Evolutionary conservation across 176 grass and related monocot genomes (phyloP).

Genomic region (Triticum turgidum): DNA sequence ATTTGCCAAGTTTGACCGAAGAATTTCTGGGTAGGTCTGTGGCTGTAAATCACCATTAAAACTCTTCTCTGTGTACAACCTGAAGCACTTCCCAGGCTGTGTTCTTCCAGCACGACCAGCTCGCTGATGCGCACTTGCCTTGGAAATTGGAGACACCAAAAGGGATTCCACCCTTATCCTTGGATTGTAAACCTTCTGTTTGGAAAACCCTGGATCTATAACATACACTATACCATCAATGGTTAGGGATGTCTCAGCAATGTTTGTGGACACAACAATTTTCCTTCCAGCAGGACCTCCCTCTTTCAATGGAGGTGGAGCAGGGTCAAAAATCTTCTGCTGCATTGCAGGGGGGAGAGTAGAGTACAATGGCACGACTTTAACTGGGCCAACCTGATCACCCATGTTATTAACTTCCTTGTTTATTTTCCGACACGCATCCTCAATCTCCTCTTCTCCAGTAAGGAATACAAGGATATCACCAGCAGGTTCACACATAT

Average conservation of each 20-base stretch:
- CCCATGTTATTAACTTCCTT: constrained; percentile 94
- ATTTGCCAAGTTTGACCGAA: constrained; percentile 90
- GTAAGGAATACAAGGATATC: constrained; percentile 99
- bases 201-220: constrained; percentile 96
- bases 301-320: constrained; percentile 62
- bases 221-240: constrained; percentile 99
- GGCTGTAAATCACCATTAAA: constrained; percentile 90
- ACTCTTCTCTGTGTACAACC: constrained; percentile 93
- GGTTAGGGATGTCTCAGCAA: constrained; percentile 94
- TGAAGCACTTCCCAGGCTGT: constrained; percentile 93
- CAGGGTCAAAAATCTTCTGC: constrained; percentile 97
- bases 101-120: constrained; percentile 96
- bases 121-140: constrained; percentile 94
- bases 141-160: constrained; percentile 94
- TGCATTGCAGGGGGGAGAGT: constrained; percentile 83
- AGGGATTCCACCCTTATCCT: constrained; percentile 87
- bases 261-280: constrained; percentile 96
- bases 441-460: constrained; percentile 99
- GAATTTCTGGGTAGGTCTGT: constrained; percentile 98
- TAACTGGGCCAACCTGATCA: constrained; percentile 94
- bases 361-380: constrained; percentile 89
- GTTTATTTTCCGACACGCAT: constrained; percentile 91
- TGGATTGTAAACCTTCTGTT: constrained; percentile 96
- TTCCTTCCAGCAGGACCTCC: constrained; percentile 90
- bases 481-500: constrained; percentile 74